Evolutionary conservation across 2,329 filamentous ascomycete species (phyloP).

Genomic region (Rugonectria rugulosa): DNA sequence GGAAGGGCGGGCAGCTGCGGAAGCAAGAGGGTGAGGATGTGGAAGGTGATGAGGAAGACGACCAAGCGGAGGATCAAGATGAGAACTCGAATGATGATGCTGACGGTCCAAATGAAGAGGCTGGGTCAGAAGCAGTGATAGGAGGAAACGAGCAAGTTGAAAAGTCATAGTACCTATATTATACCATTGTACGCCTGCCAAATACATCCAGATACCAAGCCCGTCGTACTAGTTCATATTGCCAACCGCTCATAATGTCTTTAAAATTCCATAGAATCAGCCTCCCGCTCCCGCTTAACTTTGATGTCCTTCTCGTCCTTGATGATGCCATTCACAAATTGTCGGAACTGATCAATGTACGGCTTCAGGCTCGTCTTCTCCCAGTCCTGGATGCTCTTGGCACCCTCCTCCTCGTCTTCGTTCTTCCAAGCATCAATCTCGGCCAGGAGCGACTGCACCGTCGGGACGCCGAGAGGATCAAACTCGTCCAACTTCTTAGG

Average conservation of each 20-base stretch:
- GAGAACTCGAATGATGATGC: slow-evolving; percentile 39
- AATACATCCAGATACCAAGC: slow-evolving; percentile 25
- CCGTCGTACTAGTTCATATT: slow-evolving; percentile 28
- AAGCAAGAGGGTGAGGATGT: slow-evolving; percentile 38
- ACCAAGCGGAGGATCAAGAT: slow-evolving; percentile 35
- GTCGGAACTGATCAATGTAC: slow-evolving; percentile 88
- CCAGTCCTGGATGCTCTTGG: slow-evolving; percentile 74
- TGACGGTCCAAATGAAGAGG: slow-evolving; percentile 23
- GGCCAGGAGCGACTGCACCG: slow-evolving; percentile 78
- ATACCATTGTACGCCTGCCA: slow-evolving; percentile 30
- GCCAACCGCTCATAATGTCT: slow-evolving; percentile 21
- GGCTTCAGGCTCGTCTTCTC: slow-evolving; percentile 96
- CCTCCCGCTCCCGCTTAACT: slow-evolving; percentile 65
- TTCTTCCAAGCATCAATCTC: slow-evolving; percentile 87
- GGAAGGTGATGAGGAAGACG: slow-evolving; percentile 32
- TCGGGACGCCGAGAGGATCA: slow-evolving; percentile 88
- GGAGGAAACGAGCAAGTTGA: slow-evolving; percentile 21
- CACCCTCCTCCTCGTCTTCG: slow-evolving; percentile 49
- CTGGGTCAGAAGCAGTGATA: slow-evolving; percentile 37
- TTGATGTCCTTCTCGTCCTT: slow-evolving; percentile 72
- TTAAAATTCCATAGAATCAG: slow-evolving; percentile 62
- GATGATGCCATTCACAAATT: slow-evolving; percentile 79
- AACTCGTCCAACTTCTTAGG: slow-evolving; percentile 76
- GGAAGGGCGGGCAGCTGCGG: slow-evolving; percentile 81
- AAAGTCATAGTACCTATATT: slow-evolving; percentile 28